Base-by-base conservation (phyloP, 2,329 filamentous ascomycete genomes). In the Fusarium cyanostomum region DNA sequence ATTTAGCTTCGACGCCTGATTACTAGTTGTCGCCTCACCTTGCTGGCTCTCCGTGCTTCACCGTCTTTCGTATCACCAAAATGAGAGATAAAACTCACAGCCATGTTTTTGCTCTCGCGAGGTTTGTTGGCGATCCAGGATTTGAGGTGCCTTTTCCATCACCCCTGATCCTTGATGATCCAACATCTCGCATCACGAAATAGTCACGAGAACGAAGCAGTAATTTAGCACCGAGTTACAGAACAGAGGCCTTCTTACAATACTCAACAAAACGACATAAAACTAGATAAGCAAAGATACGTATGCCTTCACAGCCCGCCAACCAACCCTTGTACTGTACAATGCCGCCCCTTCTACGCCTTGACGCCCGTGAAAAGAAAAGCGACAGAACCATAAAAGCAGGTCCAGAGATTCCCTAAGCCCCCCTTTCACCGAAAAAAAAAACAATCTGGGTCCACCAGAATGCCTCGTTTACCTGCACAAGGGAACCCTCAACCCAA, bases 301-400 rank as follows among this genome's bases (percentile, higher is more conserved):
- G 50, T 16, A 50, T 48, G 38, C 54, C 46, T 38, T 28, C 27
- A 46, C 62, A 41, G 43, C 59, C 34, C 48, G 45, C 56, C 55
- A 28, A 35, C 35, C 53, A 50, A 46, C 33, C 61, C 50, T 39
- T 46, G 43, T 60, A 60, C 58, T 64, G 43, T 63, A 65, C 58
- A 66, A 64, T 66, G 59, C 62, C 43, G 42, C 18, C 56, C 50
- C 50, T 50, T 54, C n/a, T 66, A 63, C 63, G 63, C 63, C 62
- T 37, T 30, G 37, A 35, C 62, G 50, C 63, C 63, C 28, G 54
- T 27, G 49, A 45, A 56, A 38, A 52, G 54, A 54, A 44, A 28
- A 24, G n/a, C 48, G 21, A 41, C 48, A 30, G 27, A 55, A 51
- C n/a, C 39, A 33, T 18, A 59, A 37, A 18, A 43, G 24, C 28